Base-by-base conservation (phyloP, 2,329 filamentous ascomycete genomes). In the Teratosphaeria nubilosa region DNA sequence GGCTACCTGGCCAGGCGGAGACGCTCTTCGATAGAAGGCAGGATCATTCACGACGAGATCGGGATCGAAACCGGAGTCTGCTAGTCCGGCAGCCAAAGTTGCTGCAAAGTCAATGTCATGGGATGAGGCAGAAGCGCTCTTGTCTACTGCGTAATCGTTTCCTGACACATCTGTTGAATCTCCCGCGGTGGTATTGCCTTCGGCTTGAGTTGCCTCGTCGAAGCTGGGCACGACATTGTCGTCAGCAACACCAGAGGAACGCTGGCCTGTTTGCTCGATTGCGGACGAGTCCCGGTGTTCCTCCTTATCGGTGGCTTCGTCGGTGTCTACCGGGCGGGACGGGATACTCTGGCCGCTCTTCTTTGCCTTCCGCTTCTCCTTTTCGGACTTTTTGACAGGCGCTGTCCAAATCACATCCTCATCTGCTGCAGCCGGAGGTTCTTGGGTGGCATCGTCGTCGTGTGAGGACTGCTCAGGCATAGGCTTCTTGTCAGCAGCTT, bases 31-130 rank as follows among this genome's bases (percentile, higher is more conserved):
- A 51, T 72, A 69, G 58, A 72, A 73, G 0, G 60, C 56, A 22
- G 73, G 70, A 60, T 78, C 73, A 24, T 77, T 70, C 52, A 78
- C 69, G 6, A 78, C 76, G 32, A 77, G 67, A 53, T 74, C 68
- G 4, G 75, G 71, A 62, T 78, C 69, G 62, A 79, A 79, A 32
- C 77, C 77, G 27, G 75, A 76, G 55, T 76, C 73, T 58, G 74
- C 70, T 14, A 79, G 64, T 31, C 75, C 76, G 55, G 75, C 76
- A 24, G 76, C 76, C 7, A 79, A 65, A 4, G 76, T 75, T 4
- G 76, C 77, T 25, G 77, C 74, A 56, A 79, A 79, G 60, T 78
- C 77, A 37, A 77, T 72, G 53, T 77, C 74, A 9, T 52, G n/a
- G 11, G 14, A 9, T 25, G 31, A 31, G 37, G 30, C 16, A 32